Evolutionary conservation across 306 rosid species (phyloP).

Genomic region (Sesbania bispinosa): DNA sequence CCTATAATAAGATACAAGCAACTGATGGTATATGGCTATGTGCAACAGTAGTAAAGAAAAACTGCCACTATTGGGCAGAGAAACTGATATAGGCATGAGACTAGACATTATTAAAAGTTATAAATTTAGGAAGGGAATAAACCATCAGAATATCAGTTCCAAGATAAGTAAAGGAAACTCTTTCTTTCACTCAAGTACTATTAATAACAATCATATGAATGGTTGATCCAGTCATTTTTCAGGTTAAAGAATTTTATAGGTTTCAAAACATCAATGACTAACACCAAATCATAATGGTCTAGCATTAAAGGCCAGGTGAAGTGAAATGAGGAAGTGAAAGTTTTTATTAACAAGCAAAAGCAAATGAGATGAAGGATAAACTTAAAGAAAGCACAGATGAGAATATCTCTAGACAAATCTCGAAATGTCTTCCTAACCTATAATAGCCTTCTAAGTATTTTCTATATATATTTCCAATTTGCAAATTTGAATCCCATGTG

Average conservation of each 20-base stretch:
- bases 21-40: background rate
- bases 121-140: background rate
- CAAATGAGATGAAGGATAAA: background rate
- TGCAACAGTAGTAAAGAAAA: background rate
- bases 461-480: background rate
- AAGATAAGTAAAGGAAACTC: too few species aligned
- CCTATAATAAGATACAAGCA: slow-evolving; percentile 23
- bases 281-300: background rate
- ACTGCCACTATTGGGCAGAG: background rate
- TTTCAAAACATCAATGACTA: slow-evolving; percentile 12
- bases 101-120: background rate
- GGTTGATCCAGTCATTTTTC: slow-evolving; percentile 13
- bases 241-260: slow-evolving; percentile 1
- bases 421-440: background rate
- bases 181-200: background rate
- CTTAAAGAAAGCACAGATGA: too few species aligned
- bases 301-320: background rate
- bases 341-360: background rate
- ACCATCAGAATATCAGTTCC: background rate
- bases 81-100: slow-evolving; percentile 5
- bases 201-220: background rate
- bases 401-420: background rate
- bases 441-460: background rate
- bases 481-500: too few species aligned
- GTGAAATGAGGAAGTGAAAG: background rate